Evolutionary conservation across 352 stramenopile genomes (phyloP).

Genomic region (Pythium utonaiense): DNA sequence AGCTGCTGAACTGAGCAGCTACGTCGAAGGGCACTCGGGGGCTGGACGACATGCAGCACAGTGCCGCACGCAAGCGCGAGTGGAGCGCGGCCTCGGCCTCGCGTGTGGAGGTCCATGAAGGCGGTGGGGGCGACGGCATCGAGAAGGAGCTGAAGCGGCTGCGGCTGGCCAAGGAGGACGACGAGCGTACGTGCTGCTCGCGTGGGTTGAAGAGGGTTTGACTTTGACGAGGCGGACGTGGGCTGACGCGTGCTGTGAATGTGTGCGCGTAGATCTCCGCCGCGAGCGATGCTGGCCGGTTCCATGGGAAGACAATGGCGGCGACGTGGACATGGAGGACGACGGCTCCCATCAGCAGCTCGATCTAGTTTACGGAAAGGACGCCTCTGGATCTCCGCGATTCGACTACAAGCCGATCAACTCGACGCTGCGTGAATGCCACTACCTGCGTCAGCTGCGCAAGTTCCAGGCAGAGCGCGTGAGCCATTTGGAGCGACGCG

Average conservation of each 20-base stretch:
- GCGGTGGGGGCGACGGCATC: slow-evolving; percentile 37
- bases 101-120: not conserved
- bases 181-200: slow-evolving; percentile 22
- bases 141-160: slow-evolving; percentile 74
- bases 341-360: not conserved
- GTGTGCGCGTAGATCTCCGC: not conserved
- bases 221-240: too few species aligned
- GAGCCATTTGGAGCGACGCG: slow-evolving; percentile 40
- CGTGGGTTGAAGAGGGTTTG: not conserved
- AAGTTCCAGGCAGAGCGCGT: slow-evolving; percentile 67
- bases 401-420: slow-evolving; percentile 54
- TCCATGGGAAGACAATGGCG: not conserved
- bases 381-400: not conserved
- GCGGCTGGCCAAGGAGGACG: slow-evolving; percentile 59
- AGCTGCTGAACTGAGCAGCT: slow-evolving; percentile 6
- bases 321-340: slow-evolving; percentile 13
- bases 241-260: not conserved
- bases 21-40: not conserved
- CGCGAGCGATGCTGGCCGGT: not conserved
- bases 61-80: slow-evolving; percentile 37
- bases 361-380: not conserved
- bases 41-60: slow-evolving; percentile 5
- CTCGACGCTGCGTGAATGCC: slow-evolving; percentile 60
- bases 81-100: slow-evolving; percentile 16
- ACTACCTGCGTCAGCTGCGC: slow-evolving; percentile 71